These are phyloP conservation scores for Debaryomycetaceae sp. DNA, from an alignment of 1,139 yeast genomes.

Conservation along the genomic window DNA sequence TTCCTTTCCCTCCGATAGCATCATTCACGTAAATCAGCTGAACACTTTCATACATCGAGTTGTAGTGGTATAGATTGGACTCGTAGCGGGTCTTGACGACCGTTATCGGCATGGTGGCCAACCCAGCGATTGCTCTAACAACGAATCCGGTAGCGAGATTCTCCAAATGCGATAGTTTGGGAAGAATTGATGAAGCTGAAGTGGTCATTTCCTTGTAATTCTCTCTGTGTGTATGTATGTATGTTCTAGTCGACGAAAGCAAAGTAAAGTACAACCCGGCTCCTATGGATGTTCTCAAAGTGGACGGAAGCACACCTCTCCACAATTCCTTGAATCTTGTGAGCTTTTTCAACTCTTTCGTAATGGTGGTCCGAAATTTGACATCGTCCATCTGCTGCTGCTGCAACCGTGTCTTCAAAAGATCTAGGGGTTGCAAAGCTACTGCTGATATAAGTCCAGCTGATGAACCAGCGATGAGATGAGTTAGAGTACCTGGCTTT, in stretches of 20 bases:
- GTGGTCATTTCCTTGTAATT: conserved; percentile 1
- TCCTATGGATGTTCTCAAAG: conserved; percentile 85
- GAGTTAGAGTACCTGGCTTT: conserved; percentile 28
- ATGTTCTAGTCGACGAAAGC: conserved; percentile 58
- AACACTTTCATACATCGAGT: conserved; percentile 61
- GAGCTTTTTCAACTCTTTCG: conserved; percentile 45
- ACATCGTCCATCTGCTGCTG: conserved; percentile 49
- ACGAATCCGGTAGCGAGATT: conserved; percentile 76
- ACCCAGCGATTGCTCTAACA: conserved; percentile 80
- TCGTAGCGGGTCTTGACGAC: conserved; percentile 89
- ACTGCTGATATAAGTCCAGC: conserved; percentile 88
- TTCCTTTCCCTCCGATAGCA: conserved; percentile 39
- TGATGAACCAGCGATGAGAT: conserved; percentile 75
- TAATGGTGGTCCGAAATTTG: conserved; percentile 34
- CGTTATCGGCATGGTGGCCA: conserved; percentile 95
- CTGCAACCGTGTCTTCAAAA: conserved; percentile 85
- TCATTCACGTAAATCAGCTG: conserved; percentile 49
- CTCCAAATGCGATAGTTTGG: conserved; percentile 65
- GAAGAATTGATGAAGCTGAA: conserved; percentile 44
- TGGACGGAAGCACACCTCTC: conserved; percentile 93
- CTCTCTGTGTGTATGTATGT: conserved; percentile 38
- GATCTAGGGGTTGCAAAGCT: conserved; percentile 83
- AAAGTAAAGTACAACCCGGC: conserved; percentile 81
- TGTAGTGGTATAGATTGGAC: conserved; percentile 68
- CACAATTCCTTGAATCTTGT: conserved; percentile 58